Percentiles rank a stretch among this genome's conserved stretches.
Conservation (phyloP, 441 rosid species). For the Adansonia gregorii region DNA sequence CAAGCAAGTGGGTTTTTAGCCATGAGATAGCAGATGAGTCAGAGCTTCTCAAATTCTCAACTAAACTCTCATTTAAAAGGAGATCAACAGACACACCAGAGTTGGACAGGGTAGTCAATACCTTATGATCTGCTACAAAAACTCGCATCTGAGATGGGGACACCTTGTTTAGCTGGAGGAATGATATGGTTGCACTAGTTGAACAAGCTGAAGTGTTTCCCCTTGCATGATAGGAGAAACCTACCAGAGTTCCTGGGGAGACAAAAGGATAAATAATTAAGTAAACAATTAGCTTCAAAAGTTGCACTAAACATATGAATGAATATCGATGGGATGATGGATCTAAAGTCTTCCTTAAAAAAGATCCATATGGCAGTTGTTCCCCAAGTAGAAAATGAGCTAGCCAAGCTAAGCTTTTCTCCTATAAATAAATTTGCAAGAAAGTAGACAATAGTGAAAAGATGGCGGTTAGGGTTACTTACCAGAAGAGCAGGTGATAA, state of each 20-base stretch:
- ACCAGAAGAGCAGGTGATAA: constrained; percentile 54
- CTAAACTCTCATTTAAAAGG: constrained; percentile 35
- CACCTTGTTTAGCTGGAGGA: constrained; percentile 39
- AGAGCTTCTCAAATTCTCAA: constrained; percentile 33
- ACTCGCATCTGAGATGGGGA: constrained; percentile 35
- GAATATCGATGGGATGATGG: background rate
- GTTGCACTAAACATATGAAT: background rate
- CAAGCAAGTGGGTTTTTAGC: constrained; percentile 38
- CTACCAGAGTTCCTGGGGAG: constrained; percentile 49
- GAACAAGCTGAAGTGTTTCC: constrained; percentile 30
- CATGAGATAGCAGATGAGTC: constrained; percentile 41
- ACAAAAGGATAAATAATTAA: background rate
- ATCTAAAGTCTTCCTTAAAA: background rate
- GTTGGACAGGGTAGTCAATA: constrained; percentile 26
- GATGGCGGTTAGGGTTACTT: constrained; percentile 27
- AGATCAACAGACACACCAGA: constrained; percentile 42
- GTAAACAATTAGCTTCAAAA: background rate
- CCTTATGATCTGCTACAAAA: constrained; percentile 32
- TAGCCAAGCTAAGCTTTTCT: too few species aligned
- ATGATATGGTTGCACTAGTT: constrained; percentile 17
- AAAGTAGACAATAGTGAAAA: background rate
- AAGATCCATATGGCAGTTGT: background rate
- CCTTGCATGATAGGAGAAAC: constrained; percentile 39
- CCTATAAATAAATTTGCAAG: background rate
- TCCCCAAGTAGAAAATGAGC: background rate